Evolutionary conservation across 805 yeast species (phyloP).

Genomic region (Spathaspora hagerdaliae): DNA sequence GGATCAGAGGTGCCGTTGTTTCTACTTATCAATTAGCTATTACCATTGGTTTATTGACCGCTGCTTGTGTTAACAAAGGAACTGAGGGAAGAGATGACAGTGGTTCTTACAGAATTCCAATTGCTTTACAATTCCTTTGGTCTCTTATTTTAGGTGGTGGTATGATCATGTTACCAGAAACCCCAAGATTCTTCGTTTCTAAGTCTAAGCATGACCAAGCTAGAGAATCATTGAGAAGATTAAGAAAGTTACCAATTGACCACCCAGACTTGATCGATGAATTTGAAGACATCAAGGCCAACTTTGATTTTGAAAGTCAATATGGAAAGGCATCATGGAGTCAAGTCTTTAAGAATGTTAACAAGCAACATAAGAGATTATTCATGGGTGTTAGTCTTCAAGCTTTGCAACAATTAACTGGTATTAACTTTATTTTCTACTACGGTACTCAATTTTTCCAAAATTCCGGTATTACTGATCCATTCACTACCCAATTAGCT

Average conservation of each 20-base stretch:
- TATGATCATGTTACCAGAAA: constrained; percentile 30
- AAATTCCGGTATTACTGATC: constrained; percentile 52
- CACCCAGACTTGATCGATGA: constrained; percentile 68
- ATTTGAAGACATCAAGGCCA: constrained; percentile 70
- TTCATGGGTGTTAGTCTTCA: constrained; percentile 66
- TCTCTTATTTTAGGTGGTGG: constrained; percentile 31
- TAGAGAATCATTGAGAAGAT: constrained; percentile 26
- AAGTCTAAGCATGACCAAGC: constrained; percentile 21
- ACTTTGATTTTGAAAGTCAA: constrained; percentile 63
- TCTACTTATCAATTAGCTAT: constrained; percentile 39
- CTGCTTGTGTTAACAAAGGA: constrained; percentile 35
- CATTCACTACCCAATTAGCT: constrained; percentile 42
- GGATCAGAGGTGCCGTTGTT: constrained; percentile 42
- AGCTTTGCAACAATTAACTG: constrained; percentile 85
- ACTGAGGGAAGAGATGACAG: constrained; percentile 28
- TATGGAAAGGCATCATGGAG: constrained; percentile 47
- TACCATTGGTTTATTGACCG: constrained; percentile 35
- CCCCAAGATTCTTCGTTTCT: constrained; percentile 36
- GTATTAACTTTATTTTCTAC: constrained; percentile 86
- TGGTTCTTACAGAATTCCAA: constrained; percentile 41
- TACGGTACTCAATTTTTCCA: constrained; percentile 82
- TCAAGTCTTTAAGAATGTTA: constrained; percentile 59
- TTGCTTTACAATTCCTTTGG: constrained; percentile 38
- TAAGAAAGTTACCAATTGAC: constrained; percentile 50
- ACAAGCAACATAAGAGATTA: constrained; percentile 46